Conservation (phyloP, 768 basidiomycete species). For the Trametes maxima region DNA sequence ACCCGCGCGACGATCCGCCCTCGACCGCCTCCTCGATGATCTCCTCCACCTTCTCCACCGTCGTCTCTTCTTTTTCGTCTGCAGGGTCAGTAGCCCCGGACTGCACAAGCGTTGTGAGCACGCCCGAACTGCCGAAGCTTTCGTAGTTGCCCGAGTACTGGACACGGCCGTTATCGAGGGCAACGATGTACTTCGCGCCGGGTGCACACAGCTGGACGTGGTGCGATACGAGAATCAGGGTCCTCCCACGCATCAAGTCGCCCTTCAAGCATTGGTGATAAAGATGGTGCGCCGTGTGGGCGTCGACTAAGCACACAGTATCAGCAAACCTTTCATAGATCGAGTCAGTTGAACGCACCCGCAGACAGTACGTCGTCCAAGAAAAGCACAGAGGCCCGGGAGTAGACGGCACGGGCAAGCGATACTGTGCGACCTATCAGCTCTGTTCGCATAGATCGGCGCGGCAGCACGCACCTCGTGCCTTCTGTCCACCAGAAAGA, state of each 20-base stretch:
- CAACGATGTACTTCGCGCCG: slow-evolving; percentile 80
- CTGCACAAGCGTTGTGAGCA: slow-evolving; percentile 68
- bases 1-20: slow-evolving; percentile 22
- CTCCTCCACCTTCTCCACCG: slow-evolving; percentile 40
- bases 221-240: slow-evolving; percentile 90
- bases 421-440: slow-evolving; percentile 48
- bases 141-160: slow-evolving; percentile 69
- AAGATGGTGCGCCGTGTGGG: slow-evolving; percentile 81
- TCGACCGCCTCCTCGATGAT: slow-evolving; percentile 24
- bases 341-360: slow-evolving; percentile 31
- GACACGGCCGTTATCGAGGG: slow-evolving; percentile 81
- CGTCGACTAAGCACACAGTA: slow-evolving; percentile 60
- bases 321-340: not conserved
- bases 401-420: slow-evolving; percentile 86
- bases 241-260: slow-evolving; percentile 74
- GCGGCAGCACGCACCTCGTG: slow-evolving; percentile 43
- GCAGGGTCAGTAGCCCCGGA: slow-evolving; percentile 43
- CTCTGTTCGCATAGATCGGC: not conserved
- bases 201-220: slow-evolving; percentile 88
- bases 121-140: slow-evolving; percentile 65
- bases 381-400: slow-evolving; percentile 77
- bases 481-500: slow-evolving; percentile 57
- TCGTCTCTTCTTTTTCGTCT: slow-evolving; percentile 50
- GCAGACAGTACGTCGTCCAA: slow-evolving; percentile 79
- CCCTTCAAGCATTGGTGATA: slow-evolving; percentile 80